Conservation (phyloP, 2,329 filamentous ascomycete species). For the Sporothrix schenckii region DNA sequence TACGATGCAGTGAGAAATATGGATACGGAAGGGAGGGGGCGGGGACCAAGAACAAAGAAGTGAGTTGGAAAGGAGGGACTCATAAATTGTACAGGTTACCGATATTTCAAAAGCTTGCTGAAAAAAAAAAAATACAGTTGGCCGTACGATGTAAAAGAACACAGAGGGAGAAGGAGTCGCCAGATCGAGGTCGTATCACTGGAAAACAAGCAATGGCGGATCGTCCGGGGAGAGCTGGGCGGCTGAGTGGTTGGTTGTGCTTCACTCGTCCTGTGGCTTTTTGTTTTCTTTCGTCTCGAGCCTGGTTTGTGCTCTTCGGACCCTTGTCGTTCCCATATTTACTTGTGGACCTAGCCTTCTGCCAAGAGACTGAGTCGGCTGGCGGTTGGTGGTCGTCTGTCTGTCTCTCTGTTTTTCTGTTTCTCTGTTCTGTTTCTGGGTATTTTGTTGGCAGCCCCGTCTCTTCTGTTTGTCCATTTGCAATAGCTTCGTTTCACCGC, state of each 20-base stretch:
- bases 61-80: neutral
- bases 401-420: neutral
- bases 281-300: neutral
- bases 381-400: neutral
- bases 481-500: constrained; percentile 19
- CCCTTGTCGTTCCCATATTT: neutral
- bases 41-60: constrained; percentile 16
- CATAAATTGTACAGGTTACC: neutral
- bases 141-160: neutral
- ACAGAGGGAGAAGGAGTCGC: neutral
- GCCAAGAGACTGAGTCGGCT: constrained; percentile 14
- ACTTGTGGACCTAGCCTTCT: neutral
- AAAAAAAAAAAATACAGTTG: neutral
- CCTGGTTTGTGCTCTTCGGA: neutral
- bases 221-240: constrained; percentile 11
- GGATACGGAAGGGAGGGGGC: constrained; percentile 13
- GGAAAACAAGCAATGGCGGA: constrained; percentile 14
- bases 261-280: neutral
- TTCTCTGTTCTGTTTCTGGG: neutral
- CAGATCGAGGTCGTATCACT: constrained; percentile 9
- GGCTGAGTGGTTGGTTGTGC: neutral
- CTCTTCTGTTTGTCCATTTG: neutral
- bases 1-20: neutral
- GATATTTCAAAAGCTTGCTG: neutral
- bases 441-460: constrained; percentile 9